Base-by-base conservation (phyloP, 2,329 filamentous ascomycete species). In the Biscogniauxia sp. region DNA sequence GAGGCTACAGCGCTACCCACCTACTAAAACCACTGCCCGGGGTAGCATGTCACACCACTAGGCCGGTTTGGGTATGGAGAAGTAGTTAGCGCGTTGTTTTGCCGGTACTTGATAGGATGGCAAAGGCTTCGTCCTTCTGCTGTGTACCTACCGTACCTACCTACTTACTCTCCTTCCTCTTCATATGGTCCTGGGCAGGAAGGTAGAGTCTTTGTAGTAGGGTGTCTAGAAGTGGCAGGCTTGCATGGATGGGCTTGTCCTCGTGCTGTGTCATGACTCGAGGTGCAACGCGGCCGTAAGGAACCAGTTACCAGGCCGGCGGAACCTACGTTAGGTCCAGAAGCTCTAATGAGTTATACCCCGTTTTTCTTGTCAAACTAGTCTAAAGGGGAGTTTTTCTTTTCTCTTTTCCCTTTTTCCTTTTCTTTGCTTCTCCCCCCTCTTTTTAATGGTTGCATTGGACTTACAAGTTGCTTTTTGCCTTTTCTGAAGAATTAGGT, bases 221-320 rank as follows among this genome's bases (percentile, higher is more conserved):
- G 19, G 25, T 51, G 58, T 59, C 52, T 55, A 55, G 37, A n/a
- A 45, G 37, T 45, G 37, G 37, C 37, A 45, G 4, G 37, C 37
- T n/a, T 45, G 37, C 37, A 45, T 45, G 37, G 37, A 45, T 45
- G 37, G 37, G 37, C 37, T 45, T 6, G 59, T 61, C 9, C 64
- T 58, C 55, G 62, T 60, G 61, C 59, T 37, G 52, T 60, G 45
- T 49, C 60, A 63, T 66, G 62, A 66, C 64, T 64, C 64, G 62
- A 61, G 37, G 28, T 49, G 13, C 41, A 53, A 50, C 26, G 53
- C 37, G 23, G 25, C 58, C 56, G 25, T 41, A 45, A 15, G 53
- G 54, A 51, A 58, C 57, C 51, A 53, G 51, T 60, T 64, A 65
- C 61, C 62, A 63, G 61, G 53, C 51, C 59, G 51, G 57, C 56